Base-by-base conservation (phyloP, 352 stramenopile species). In the Phytophthora idaei region DNA sequence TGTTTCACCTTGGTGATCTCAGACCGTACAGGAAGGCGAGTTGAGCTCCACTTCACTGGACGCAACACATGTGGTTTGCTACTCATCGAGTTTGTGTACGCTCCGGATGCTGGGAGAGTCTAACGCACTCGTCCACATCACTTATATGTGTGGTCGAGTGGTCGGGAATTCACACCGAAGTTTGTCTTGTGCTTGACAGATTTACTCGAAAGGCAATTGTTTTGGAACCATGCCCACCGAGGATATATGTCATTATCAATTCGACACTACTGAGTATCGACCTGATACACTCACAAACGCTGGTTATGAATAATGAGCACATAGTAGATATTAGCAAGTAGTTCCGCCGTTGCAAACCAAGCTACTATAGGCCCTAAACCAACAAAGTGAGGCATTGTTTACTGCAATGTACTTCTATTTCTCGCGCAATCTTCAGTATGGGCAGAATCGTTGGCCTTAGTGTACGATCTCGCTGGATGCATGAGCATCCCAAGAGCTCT, bases 61-160 rank as follows among this genome's bases (percentile, higher is more conserved):
- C 3, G 41, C 12, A 58, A 46, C 15, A 45, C 49, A 57, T 28
- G 47, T 61, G 63, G 15, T 29, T 31, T 41, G 28, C 31, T 54
- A 39, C 25, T 11, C 14, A 41, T 73, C 44, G 41, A 60, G 51
- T 72, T 64, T 68, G 64, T 44, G 54, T 27, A 9, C 28, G 36
- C 48, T 61, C 25, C 17, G 39, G 36, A 60, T 63, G 36, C 17
- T 39, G 2, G 31, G 28, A 11, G n/a, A 21, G 53, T 48, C 52
- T 67, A 52, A 71, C 50, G 10, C 14, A 25, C 28, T 41, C 31
- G 39, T 37, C 9, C 2, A 28, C 21, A 32, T 47, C 28, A 32
- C 49, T 17, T 41, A 50, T 36, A 37, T 42, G 7, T 51, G 29
- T 44, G 17, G 51, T 49, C 32, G 39, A 37, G 32, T 37, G 32